phyloP scores from a whole-genome alignment of 228 moss, liverwort and hornwort species.

The Sphagnum fallax region DNA sequence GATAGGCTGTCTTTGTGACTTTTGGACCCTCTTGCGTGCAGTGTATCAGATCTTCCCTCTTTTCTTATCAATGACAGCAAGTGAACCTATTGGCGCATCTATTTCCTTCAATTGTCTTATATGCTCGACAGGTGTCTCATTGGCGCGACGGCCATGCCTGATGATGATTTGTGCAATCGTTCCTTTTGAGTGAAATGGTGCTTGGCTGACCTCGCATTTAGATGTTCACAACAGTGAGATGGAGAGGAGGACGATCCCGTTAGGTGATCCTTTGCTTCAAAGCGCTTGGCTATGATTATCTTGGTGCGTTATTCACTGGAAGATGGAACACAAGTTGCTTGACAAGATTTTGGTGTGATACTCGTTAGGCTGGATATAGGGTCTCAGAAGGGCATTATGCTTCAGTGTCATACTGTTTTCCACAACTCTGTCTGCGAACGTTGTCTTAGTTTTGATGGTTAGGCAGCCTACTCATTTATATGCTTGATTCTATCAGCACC shows the following conservation, averaged over 20 bases:
- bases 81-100: slow-evolving; percentile 38
- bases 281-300: slow-evolving; percentile 42
- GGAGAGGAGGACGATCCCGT: slow-evolving; percentile 55
- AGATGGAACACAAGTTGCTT: slow-evolving; percentile 31
- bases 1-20: slow-evolving; percentile 83
- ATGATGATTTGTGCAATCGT: slow-evolving; percentile 56
- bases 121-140: slow-evolving; percentile 41
- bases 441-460: slow-evolving; percentile 25
- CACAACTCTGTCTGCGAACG: slow-evolving; percentile 3
- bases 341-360: slow-evolving; percentile 32
- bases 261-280: slow-evolving; percentile 20
- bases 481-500: slow-evolving; percentile 27
- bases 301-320: slow-evolving; percentile 55
- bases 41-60: slow-evolving; percentile 65
- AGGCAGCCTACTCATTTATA: slow-evolving; percentile 27
- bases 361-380: slow-evolving; percentile 27
- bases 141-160: slow-evolving; percentile 59
- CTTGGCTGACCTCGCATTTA: slow-evolving; percentile 49
- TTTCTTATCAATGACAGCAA: slow-evolving; percentile 34
- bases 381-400: slow-evolving; percentile 13
- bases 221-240: slow-evolving; percentile 46
- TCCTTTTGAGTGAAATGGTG: slow-evolving; percentile 50
- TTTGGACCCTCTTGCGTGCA: slow-evolving; percentile 97
- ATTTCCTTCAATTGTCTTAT: slow-evolving; percentile 30
- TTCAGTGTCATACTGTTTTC: slow-evolving; percentile 20